Conservation (phyloP, 1,139 yeast genomes). For the Taphrina wiesneri region DNA sequence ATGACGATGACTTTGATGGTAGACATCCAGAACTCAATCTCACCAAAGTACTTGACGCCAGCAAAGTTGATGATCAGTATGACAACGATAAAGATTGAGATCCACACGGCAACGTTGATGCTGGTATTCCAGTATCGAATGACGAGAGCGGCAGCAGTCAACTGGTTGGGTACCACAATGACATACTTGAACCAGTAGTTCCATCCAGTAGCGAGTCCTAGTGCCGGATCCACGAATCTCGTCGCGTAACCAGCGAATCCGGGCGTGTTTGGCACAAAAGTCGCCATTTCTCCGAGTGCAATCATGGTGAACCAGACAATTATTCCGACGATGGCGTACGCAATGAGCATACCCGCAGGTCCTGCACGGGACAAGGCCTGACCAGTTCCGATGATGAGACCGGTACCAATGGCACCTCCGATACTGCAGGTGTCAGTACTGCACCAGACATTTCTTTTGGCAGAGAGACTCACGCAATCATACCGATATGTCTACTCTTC, state of each 20-base stretch:
- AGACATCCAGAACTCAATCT: constrained; percentile 68
- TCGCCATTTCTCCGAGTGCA: constrained; percentile 74
- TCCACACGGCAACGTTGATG: constrained; percentile 40
- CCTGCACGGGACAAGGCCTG: constrained; percentile 65
- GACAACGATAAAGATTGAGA: constrained; percentile 44
- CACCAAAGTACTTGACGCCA: constrained; percentile 54
- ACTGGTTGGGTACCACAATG: constrained; percentile 48
- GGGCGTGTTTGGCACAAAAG: constrained; percentile 47
- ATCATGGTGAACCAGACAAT: constrained; percentile 69
- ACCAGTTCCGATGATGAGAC: constrained; percentile 68
- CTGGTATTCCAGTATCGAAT: constrained; percentile 43
- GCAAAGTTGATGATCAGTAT: constrained; percentile 42
- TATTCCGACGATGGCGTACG: constrained; percentile 63
- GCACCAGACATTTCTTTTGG: too few species aligned
- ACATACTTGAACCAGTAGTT: constrained; percentile 74
- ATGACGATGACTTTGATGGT: constrained; percentile 61
- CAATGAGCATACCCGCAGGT: constrained; percentile 65
- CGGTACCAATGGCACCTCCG: constrained; percentile 63
- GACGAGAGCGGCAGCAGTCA: constrained; percentile 48
- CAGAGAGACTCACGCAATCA: constrained; percentile 56
- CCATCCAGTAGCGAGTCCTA: constrained; percentile 81
- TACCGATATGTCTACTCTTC: constrained; percentile 54
- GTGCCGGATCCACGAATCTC: constrained; percentile 79
- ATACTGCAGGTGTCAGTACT: constrained; percentile 41
- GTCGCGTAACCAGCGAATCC: constrained; percentile 53